Conservation (phyloP, 352 stramenopile species). For the Phytophthora tubulina region DNA sequence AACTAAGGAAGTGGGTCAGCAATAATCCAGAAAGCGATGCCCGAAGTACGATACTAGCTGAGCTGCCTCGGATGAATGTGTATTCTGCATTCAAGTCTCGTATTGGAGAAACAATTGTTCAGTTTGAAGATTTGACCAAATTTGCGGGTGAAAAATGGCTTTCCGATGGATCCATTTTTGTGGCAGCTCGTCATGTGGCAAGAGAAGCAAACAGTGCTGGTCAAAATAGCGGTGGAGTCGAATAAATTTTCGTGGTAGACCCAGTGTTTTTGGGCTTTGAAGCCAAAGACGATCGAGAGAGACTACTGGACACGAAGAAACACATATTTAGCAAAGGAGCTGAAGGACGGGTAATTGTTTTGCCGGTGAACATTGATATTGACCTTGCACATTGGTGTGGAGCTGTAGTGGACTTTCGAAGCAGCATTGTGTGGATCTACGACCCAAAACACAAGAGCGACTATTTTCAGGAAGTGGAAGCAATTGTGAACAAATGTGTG, state of each 20-base stretch:
- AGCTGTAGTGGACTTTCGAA: conserved; percentile 7
- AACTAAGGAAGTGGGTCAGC: neutral
- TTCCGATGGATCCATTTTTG: conserved; percentile 4
- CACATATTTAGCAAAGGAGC: neutral
- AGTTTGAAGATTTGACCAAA: conserved; percentile 17
- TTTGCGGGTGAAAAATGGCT: conserved; percentile 15
- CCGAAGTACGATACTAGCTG: neutral
- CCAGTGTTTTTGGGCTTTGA: conserved; percentile 1
- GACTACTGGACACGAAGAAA: neutral
- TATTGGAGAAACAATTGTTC: conserved; percentile 12
- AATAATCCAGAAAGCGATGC: neutral
- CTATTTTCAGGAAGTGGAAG: neutral
- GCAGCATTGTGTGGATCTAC: conserved; percentile 1
- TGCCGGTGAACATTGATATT: neutral
- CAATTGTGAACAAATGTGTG: no score
- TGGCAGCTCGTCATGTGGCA: neutral
- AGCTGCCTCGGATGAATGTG: neutral
- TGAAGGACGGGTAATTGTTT: neutral
- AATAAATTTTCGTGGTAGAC: neutral
- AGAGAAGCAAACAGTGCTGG: neutral
- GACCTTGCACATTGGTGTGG: conserved; percentile 9
- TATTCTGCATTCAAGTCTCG: conserved; percentile 14
- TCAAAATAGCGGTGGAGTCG: conserved; percentile 1
- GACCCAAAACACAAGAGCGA: neutral
- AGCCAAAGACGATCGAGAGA: neutral